These are phyloP conservation scores for Fomitopsis palustris DNA, from an alignment of 1,284 basidiomycete genomes.

Conservation along the genomic window DNA sequence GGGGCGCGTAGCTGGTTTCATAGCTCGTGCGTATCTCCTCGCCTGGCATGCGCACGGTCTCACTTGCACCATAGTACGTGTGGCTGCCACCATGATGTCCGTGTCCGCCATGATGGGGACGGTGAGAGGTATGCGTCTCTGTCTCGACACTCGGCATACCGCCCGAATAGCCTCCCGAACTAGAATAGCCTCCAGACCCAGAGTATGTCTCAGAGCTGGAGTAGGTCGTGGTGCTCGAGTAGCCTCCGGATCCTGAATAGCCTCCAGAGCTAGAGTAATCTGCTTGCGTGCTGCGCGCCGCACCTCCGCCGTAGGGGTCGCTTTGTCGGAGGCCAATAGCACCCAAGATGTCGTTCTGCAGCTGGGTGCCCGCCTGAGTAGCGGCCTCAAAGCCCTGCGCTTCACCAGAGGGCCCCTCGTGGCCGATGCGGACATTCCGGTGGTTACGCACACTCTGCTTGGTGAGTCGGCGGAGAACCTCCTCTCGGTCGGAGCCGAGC, in stretches of 20 bases:
- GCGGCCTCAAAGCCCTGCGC: constrained; percentile 42
- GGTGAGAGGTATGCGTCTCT: neutral
- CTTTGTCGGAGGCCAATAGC: neutral
- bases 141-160: neutral
- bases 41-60: constrained; percentile 8
- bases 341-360: constrained; percentile 43
- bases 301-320: constrained; percentile 7
- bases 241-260: neutral
- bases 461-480: constrained; percentile 57
- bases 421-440: constrained; percentile 62
- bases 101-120: constrained; percentile 6
- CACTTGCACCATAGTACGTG: constrained; percentile 8
- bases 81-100: constrained; percentile 6
- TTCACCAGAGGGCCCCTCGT: constrained; percentile 46
- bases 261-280: neutral
- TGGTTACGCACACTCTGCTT: constrained; percentile 70
- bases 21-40: constrained; percentile 11
- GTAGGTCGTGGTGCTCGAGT: too few species aligned
- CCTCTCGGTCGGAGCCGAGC: constrained; percentile 49
- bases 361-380: constrained; percentile 40
- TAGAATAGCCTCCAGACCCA: neutral
- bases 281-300: constrained; percentile 7
- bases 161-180: neutral
- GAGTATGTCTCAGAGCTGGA: too few species aligned
- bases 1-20: constrained; percentile 13